Evolutionary conservation across 129 eudicot genomes (phyloP).

Genomic region (Centella asiatica): DNA sequence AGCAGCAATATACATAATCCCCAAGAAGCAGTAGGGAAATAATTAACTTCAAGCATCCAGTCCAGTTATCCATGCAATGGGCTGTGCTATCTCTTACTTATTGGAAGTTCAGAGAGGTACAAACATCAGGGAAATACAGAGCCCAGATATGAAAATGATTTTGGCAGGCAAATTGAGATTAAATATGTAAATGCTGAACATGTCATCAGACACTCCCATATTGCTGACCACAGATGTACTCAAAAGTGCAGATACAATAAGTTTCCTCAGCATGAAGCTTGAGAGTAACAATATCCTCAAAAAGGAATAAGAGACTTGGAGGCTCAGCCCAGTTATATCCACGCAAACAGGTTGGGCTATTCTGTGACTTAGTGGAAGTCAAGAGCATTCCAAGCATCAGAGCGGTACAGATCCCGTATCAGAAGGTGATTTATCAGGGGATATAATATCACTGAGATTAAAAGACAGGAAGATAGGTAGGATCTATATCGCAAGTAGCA

Average conservation of each 20-base stretch:
- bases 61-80: no score
- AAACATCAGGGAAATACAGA: no score
- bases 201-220: constrained; percentile 30
- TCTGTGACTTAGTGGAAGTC: constrained; percentile 17
- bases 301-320: constrained; percentile 19
- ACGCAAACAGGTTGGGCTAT: constrained; percentile 19
- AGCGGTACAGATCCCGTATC: constrained; percentile 19
- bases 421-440: not conserved
- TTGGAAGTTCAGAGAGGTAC: no score
- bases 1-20: constrained; percentile 14
- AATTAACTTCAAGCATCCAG: no score
- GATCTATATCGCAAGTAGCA: no score
- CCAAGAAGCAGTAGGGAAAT: constrained; percentile 23
- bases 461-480: not conserved
- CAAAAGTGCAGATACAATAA: constrained; percentile 25
- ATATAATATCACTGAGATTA: not conserved
- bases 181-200: constrained; percentile 35
- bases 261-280: constrained; percentile 4
- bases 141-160: no score
- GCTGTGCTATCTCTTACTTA: no score
- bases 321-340: constrained; percentile 10
- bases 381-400: constrained; percentile 15
- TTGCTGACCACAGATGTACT: constrained; percentile 18
- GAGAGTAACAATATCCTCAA: constrained; percentile 20
- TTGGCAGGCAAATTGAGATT: no score